Percentiles rank a stretch among this genome's conserved stretches.
Conservation (phyloP, 1,284 basidiomycete genomes). For the Cystobasidiaceae sp. region DNA sequence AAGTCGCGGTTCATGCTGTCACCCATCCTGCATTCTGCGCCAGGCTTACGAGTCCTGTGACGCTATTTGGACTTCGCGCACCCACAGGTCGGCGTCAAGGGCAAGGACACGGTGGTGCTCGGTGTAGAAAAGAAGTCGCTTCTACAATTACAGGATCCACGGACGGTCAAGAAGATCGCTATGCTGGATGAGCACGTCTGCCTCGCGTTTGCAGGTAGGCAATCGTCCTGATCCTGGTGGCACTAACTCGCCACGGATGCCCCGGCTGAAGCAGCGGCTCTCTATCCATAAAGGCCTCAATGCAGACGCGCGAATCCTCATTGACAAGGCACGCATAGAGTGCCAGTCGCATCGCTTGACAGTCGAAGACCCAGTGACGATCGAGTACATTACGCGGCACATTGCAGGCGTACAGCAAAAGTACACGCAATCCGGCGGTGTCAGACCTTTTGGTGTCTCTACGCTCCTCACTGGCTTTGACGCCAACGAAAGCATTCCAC, state of each 20-base stretch:
- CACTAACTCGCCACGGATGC: slow-evolving; percentile 21
- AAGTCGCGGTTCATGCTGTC: slow-evolving; percentile 44
- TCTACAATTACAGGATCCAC: slow-evolving; percentile 88
- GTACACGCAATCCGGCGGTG: slow-evolving; percentile 98
- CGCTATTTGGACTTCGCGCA: background rate
- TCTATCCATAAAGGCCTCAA: slow-evolving; percentile 66
- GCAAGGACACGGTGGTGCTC: slow-evolving; percentile 88
- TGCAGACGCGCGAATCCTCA: slow-evolving; percentile 93
- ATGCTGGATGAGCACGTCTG: slow-evolving; percentile 98
- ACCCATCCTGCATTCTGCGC: background rate
- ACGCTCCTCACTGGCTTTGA: slow-evolving; percentile 97
- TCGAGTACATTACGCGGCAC: slow-evolving; percentile 97
- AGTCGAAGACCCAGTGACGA: slow-evolving; percentile 95
- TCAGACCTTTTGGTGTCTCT: slow-evolving; percentile 95
- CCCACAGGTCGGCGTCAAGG: slow-evolving; percentile 83
- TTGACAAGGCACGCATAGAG: slow-evolving; percentile 96
- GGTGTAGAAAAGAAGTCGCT: slow-evolving; percentile 99
- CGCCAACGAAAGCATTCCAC: slow-evolving; percentile 79
- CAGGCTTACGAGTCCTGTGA: slow-evolving; percentile 10
- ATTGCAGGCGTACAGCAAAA: slow-evolving; percentile 87
- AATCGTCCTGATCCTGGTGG: background rate
- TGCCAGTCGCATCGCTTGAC: slow-evolving; percentile 96
- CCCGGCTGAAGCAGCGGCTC: no score
- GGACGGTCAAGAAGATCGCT: slow-evolving; percentile 95
- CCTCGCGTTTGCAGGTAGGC: slow-evolving; percentile 89